Evolutionary conservation across 2,329 filamentous ascomycete genomes (phyloP), one percentile per base, ranked within the genome.

Genomic region (Dactylellina cionopaga): DNA sequence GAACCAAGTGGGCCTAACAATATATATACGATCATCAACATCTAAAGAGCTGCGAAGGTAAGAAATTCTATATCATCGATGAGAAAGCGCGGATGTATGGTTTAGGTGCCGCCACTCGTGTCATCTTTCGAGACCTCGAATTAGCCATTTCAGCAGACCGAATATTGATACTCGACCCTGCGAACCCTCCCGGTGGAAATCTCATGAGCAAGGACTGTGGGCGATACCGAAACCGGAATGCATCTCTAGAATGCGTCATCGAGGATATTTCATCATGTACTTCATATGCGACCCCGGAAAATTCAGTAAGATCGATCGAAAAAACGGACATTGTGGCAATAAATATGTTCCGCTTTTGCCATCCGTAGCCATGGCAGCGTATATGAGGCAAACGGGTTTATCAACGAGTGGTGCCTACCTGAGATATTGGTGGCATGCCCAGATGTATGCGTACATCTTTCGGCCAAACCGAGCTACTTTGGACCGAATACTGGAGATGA

Each of bases 11-110:
- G 66, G 56, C 66, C 13, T 58, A 71, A 52, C 35, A 46, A 24
- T 71, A 58, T 44, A 63, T 71, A 15, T 64, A 71, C 66, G 52
- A 71, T 51, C 66, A 71, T 15, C 66, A 71, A 43, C 56, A 71
- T 19, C 66, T 58, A 0, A 22, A 41, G 24, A 64, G 43, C 25
- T 71, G 66, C 52, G 33, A 64, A 13, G 66, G 58, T 15, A 71
- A 71, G 39, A 71, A 64, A 46, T 71, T 71, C 52, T 71, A 71
- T 22, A 51, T 63, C 19, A 17, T 71, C 25, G 10, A 31, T 35
- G 55, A 71, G 22, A 41, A 46, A 15, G 39, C 46, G 7, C 31
- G 15, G 6, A 15, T 15, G 15, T 59, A 71, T 27, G 66, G 66
- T 17, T 51, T 71, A 6, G 66, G 66, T 13, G 66, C 66, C 41